These are phyloP conservation scores for Umbellularia californica DNA, from an alignment of 164 flowering plant genomes.

Conservation along the genomic window DNA sequence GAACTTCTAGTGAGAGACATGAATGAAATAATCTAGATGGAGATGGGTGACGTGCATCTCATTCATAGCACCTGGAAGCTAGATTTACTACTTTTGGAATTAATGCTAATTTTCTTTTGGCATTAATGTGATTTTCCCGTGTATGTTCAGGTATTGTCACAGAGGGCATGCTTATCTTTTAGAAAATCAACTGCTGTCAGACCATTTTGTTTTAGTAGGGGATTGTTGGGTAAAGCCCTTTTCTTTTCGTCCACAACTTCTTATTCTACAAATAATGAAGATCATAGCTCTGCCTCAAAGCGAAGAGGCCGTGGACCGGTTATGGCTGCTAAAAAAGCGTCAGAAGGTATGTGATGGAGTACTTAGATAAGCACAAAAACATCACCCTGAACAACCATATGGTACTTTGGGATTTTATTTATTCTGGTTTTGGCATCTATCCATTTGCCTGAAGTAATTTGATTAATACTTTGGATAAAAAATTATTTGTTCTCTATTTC, in stretches of 20 bases:
- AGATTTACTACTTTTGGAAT: neutral
- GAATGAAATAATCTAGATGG: neutral
- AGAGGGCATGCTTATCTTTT: slow-evolving; percentile 39
- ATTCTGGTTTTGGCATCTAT: neutral
- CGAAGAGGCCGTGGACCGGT: slow-evolving; percentile 78
- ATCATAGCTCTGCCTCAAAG: slow-evolving; percentile 39
- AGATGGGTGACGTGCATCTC: neutral
- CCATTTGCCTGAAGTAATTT: neutral
- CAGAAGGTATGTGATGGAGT: slow-evolving; percentile 43
- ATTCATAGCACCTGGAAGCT: neutral
- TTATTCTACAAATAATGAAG: slow-evolving; percentile 11
- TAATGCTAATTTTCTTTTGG: slow-evolving; percentile 1
- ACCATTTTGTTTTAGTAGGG: slow-evolving; percentile 27
- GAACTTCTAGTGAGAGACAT: neutral
- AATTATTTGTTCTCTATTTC: neutral
- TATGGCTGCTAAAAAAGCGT: slow-evolving; percentile 78
- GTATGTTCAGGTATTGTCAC: slow-evolving; percentile 52
- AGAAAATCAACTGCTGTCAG: slow-evolving; percentile 36
- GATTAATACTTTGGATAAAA: neutral
- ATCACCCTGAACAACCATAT: neutral
- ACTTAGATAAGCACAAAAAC: neutral
- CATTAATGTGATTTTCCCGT: neutral
- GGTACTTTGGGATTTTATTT: neutral
- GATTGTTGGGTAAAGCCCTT: slow-evolving; percentile 21
- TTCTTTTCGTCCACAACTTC: slow-evolving; percentile 27